phyloP scores from a whole-genome alignment of 2,329 filamentous ascomycete genomes.

The Setomelanomma holmii region DNA sequence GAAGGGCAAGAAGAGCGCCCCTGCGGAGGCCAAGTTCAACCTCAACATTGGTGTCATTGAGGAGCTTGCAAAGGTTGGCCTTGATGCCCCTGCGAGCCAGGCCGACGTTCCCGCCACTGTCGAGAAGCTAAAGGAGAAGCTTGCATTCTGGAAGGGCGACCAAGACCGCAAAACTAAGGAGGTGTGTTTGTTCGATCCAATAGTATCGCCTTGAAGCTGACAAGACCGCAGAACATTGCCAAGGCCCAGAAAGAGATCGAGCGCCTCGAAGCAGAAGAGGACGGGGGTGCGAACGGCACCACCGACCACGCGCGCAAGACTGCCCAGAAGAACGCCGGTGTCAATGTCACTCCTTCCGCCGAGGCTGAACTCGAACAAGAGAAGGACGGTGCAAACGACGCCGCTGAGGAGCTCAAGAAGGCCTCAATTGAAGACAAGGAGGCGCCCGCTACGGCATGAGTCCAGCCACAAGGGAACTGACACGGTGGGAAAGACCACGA shows the following conservation, averaged over 20 bases:
- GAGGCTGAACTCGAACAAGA: slow-evolving; percentile 63
- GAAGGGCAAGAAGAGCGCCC: slow-evolving; percentile 78
- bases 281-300: slow-evolving; percentile 60
- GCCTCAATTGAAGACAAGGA: slow-evolving; percentile 64
- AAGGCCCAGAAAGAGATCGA: slow-evolving; percentile 97
- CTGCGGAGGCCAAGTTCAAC: slow-evolving; percentile 71
- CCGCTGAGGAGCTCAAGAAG: slow-evolving; percentile 65
- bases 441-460: slow-evolving; percentile 34
- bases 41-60: slow-evolving; percentile 91
- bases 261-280: slow-evolving; percentile 76
- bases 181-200: slow-evolving; percentile 63
- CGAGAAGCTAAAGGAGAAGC: slow-evolving; percentile 92
- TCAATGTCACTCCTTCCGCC: slow-evolving; percentile 61
- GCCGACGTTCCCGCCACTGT: slow-evolving; percentile 78
- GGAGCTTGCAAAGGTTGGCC: slow-evolving; percentile 81
- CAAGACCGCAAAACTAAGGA: slow-evolving; percentile 89
- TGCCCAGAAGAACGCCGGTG: slow-evolving; percentile 57
- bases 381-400: slow-evolving; percentile 66
- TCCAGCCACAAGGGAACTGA: neutral
- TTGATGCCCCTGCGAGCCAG: slow-evolving; percentile 87
- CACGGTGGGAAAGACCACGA: neutral
- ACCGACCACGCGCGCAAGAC: slow-evolving; percentile 64
- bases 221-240: slow-evolving; percentile 78
- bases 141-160: slow-evolving; percentile 88
- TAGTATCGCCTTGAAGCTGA: slow-evolving; percentile 15